Base-by-base conservation (phyloP, 1,139 yeast species). In the Sugiyamaella pinicola region DNA sequence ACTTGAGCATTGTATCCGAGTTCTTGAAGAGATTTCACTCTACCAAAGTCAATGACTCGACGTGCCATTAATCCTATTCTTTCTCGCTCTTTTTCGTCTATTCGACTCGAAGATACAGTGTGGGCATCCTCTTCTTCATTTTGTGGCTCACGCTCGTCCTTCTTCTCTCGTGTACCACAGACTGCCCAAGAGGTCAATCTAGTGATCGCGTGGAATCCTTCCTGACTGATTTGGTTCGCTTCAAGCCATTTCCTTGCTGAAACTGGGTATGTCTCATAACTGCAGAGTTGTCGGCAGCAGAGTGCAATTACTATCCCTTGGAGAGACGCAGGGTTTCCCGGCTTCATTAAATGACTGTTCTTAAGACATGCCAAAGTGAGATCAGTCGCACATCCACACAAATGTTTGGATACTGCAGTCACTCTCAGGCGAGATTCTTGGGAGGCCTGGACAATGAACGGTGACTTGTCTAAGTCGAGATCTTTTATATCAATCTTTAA, bases 331-430 rank as follows among this genome's bases (percentile, higher is more conserved):
- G 55, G 53, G 40, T 43, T 47, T 41, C 29, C 49, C 19, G 31
- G 40, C 5, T 61, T 40, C 57, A 57, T 54, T 2, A 51, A 26
- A 5, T 60, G 48, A 22, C 81, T 77, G 54, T 82, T 83, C 28
- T 76, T 58, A 1, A 88, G 66, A 72, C 90, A 86, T 60, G 83
- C 77, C 37, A 90, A 69, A 0, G 96, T 86, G 47, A 90, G 73
- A 66, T 90, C 97, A 0, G 97, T 90, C 1, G 97, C 97, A 4
- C 87, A 95, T 6, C 97, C 97, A 71, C 97, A 90, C 42, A 90
- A 71, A 70, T 90, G 97, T 67, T 90, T 90, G 2, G 96, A 88
- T 1, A 89, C 81, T 2, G 84, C 88, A 10, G 85, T 83, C 34
- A 79, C 68, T 2, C 55, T 13, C 50, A 52, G 37, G 39, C 24